Percentiles rank a stretch among this genome's conserved stretches.
These are phyloP conservation scores for Cercophora samala DNA, from an alignment of 495 filamentous ascomycete genomes.

Conservation along the genomic window DNA sequence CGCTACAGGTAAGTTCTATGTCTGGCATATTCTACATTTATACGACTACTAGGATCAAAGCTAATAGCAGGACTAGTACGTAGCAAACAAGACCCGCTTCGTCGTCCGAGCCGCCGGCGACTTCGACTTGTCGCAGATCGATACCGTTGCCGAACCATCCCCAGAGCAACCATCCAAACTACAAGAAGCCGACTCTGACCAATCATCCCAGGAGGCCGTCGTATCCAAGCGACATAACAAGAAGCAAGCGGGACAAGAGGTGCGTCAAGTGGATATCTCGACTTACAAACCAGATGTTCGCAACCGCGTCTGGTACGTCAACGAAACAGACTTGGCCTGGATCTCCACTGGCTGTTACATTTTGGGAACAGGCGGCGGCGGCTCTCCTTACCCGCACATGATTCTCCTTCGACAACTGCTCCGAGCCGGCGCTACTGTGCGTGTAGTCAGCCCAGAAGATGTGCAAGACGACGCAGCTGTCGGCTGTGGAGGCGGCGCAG, in stretches of 20 bases:
- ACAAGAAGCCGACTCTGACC: slow-evolving; percentile 16
- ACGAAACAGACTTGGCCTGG: slow-evolving; percentile 54
- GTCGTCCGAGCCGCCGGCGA: slow-evolving; percentile 51
- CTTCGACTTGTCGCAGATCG: slow-evolving; percentile 44
- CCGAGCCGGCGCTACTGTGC: slow-evolving; percentile 43
- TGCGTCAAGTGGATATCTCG: slow-evolving; percentile 39
- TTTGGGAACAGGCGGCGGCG: slow-evolving; percentile 60
- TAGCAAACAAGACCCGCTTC: slow-evolving; percentile 50
- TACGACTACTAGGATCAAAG: background rate
- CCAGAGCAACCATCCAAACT: slow-evolving; percentile 20
- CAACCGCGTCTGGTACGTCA: slow-evolving; percentile 53
- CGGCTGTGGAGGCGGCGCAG: slow-evolving; percentile 46
- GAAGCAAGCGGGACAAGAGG: background rate
- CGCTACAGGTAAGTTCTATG: slow-evolving; percentile 21
- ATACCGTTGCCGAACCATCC: slow-evolving; percentile 25
- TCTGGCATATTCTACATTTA: background rate
- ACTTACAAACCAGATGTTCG: slow-evolving; percentile 50
- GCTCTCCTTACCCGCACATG: slow-evolving; percentile 47
- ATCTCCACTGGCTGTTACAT: slow-evolving; percentile 59
- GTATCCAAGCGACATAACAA: background rate
- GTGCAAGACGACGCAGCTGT: slow-evolving; percentile 44
- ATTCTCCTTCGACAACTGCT: slow-evolving; percentile 46
- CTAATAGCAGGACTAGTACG: slow-evolving; percentile 34
- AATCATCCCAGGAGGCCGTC: no score
- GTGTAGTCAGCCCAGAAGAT: slow-evolving; percentile 45